Base-by-base conservation (phyloP, 2,329 filamentous ascomycete genomes). In the Colletotrichum limetticola region DNA sequence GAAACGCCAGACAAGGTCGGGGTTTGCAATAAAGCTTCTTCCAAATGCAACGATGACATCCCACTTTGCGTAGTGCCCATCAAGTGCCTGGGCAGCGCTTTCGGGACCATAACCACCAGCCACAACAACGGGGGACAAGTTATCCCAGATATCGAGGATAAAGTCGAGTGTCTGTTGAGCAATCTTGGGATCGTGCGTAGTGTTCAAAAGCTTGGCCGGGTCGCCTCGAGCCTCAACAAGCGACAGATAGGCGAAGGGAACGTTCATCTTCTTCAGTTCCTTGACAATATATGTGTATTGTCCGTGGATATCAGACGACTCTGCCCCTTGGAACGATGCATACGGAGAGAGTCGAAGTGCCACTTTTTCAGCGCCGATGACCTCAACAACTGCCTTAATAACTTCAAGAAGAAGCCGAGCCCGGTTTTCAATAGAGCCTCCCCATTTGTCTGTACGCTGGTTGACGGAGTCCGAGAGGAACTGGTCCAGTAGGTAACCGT, bases 401-500 rank as follows among this genome's bases (percentile, higher is more conserved):
- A 88, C 81, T 71, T 89, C 87, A 11, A 86, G 75, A 16, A 85
- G 80, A 9, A 89, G 76, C 4, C 86, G 80, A 28, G 83, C 82
- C 5, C 86, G 79, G 75, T 88, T 88, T 74, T 86, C 83, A 66
- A 88, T 82, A 14, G 79, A 82, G 3, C 87, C 87, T 22, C 87
- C 87, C 73, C 88, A 89, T 63, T 82, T 76, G 77, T 89, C 88
- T 1, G 85, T 89, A 28, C 88, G 82, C 63, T 82, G 79, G 53
- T 80, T 81, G 7, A 79, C 68, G 0, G 73, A 73, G 57, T 79
- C 77, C 0, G 83, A 87, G 2, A 88, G 82, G 79, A 92, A 92
- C 57, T 91, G 89, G 64, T 90, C 87, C 7, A 90, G 80, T 2
- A 92, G 79, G 75, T 91, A 91, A 1, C 88, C 88, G 60, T 90